Conservation (phyloP, 768 basidiomycete species). For the Kwoniella dejecticola region DNA sequence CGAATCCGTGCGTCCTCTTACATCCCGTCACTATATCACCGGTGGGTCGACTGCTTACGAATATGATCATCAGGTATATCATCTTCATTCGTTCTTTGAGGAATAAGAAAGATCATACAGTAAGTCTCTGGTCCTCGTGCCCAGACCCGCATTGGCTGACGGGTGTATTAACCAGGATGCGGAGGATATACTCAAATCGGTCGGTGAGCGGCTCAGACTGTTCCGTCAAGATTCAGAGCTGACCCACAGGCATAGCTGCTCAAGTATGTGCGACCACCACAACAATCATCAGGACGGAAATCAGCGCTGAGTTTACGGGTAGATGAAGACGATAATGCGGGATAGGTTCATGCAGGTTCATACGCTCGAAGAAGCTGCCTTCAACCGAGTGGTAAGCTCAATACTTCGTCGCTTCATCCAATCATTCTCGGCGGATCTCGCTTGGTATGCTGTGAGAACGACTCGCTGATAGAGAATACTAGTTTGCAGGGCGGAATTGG, state of each 20-base stretch:
- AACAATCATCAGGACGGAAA: neutral
- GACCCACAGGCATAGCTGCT: conserved; percentile 17
- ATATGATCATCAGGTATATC: conserved; percentile 30
- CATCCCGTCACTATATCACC: neutral
- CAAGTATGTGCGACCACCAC: conserved; percentile 17
- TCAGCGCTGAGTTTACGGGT: no score
- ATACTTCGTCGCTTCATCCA: neutral
- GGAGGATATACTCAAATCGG: conserved; percentile 47
- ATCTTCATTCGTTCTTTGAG: conserved; percentile 42
- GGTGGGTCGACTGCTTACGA: conserved; percentile 1
- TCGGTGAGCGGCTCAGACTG: conserved; percentile 34
- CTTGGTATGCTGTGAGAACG: neutral
- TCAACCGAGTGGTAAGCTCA: conserved; percentile 43
- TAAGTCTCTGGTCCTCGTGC: conserved; percentile 6
- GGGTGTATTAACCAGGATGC: conserved; percentile 34
- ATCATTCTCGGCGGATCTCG: no score
- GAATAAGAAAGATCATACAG: conserved; percentile 34
- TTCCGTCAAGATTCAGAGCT: neutral
- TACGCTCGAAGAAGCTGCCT: conserved; percentile 51
- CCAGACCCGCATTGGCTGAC: neutral
- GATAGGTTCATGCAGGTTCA: conserved; percentile 49
- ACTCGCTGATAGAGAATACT: neutral
- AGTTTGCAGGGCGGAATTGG: conserved; percentile 55
- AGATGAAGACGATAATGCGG: conserved; percentile 54
- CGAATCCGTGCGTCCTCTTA: conserved; percentile 40